These are phyloP conservation scores for Candida glucosophila DNA, from an alignment of 1,139 yeast genomes.

Conservation along the genomic window DNA sequence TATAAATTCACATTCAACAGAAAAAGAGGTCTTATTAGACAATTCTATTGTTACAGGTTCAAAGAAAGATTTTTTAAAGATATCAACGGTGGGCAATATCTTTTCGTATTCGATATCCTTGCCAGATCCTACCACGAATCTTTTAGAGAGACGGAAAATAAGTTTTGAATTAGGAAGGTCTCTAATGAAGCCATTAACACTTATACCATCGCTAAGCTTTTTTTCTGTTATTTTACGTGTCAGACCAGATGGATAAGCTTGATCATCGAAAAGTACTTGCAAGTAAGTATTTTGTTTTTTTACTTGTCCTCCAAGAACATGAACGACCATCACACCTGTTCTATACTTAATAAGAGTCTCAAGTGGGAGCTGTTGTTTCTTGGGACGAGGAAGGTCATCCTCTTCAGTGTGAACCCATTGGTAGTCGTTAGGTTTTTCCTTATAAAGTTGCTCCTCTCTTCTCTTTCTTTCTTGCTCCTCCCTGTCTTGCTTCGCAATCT, in stretches of 20 bases:
- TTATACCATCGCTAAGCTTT: slow-evolving; percentile 28
- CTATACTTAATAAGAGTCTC: slow-evolving; percentile 45
- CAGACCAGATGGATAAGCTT: slow-evolving; percentile 48
- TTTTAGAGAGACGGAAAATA: slow-evolving; percentile 47
- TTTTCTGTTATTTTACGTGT: slow-evolving; percentile 37
- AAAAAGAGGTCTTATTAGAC: slow-evolving; percentile 33
- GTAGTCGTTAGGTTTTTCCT: slow-evolving; percentile 51
- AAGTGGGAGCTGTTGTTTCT: slow-evolving; percentile 41
- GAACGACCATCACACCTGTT: slow-evolving; percentile 55
- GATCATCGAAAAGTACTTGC: slow-evolving; percentile 59
- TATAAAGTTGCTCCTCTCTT: slow-evolving; percentile 40
- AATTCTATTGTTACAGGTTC: slow-evolving; percentile 40
- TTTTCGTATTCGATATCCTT: slow-evolving; percentile 45
- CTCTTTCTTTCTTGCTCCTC: slow-evolving; percentile 25
- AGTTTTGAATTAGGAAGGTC: slow-evolving; percentile 56
- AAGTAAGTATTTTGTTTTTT: slow-evolving; percentile 40
- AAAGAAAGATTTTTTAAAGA: slow-evolving; percentile 40
- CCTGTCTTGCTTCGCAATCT: slow-evolving; percentile 21
- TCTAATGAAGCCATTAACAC: slow-evolving; percentile 55
- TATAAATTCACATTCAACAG: slow-evolving; percentile 46
- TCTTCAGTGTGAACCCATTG: slow-evolving; percentile 56
- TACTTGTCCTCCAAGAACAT: slow-evolving; percentile 41
- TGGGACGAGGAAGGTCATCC: slow-evolving; percentile 34
- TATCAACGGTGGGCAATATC: slow-evolving; percentile 40
- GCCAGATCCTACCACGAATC: slow-evolving; percentile 34